Percentiles rank a stretch among this genome's conserved stretches.
Conservation (phyloP, 1,284 basidiomycete species). For the Puccinia sorghi region DNA sequence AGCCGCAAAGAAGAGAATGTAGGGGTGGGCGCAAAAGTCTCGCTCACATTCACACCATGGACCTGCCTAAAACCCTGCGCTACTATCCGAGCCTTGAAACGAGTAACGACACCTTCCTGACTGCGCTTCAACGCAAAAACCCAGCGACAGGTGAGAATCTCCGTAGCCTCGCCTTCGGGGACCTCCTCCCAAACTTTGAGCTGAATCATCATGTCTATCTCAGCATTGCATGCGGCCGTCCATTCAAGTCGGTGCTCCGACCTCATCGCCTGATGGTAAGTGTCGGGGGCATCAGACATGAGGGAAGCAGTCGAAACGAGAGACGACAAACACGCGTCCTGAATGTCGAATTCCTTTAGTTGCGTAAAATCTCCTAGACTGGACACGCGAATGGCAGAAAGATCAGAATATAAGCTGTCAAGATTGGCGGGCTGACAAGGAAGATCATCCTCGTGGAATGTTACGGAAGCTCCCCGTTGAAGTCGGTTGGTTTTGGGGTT, state of each 20-base stretch:
- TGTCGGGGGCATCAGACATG: too few relatives aligned
- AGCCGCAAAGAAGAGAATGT: neutral
- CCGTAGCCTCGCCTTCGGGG: neutral
- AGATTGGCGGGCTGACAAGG: too few relatives aligned
- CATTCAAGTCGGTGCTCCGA: neutral
- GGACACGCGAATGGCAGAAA: neutral
- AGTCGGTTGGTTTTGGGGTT: too few relatives aligned
- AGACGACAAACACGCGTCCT: neutral
- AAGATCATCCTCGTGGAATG: too few relatives aligned
- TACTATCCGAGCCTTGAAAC: neutral
- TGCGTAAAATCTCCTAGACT: neutral
- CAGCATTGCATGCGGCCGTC: neutral
- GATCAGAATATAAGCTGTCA: too few relatives aligned
- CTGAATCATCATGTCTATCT: neutral
- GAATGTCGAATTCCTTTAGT: neutral
- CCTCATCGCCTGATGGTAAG: neutral
- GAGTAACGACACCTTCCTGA: neutral
- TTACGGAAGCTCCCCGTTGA: too few relatives aligned
- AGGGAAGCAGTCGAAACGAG: neutral
- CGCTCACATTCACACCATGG: too few relatives aligned
- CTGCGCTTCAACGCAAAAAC: slow-evolving; percentile 5
- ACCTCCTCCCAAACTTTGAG: neutral
- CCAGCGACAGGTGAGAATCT: too few relatives aligned
- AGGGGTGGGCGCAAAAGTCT: neutral
- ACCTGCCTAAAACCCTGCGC: neutral